Evolutionary conservation across 306 rosid genomes (phyloP).

Genomic region (Neltuma alba): DNA sequence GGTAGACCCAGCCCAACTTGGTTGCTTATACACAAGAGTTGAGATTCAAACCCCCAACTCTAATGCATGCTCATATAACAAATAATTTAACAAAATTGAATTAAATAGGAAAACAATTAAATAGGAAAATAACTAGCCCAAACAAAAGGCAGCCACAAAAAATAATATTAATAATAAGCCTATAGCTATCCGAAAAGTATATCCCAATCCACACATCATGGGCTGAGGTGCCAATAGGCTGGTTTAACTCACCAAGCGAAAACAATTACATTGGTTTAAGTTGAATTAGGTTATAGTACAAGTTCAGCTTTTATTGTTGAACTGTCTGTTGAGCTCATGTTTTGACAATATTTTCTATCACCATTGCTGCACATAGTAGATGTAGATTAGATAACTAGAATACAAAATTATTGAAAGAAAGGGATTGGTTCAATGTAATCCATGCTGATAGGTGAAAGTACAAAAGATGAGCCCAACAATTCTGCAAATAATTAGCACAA

Average conservation of each 20-base stretch:
- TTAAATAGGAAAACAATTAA: background rate
- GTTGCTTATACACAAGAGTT: background rate
- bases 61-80: background rate
- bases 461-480: background rate
- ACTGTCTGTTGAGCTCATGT: background rate
- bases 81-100: background rate
- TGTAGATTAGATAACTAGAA: constrained; percentile 6
- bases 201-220: background rate
- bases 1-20: too few relatives aligned
- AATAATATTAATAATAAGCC: background rate
- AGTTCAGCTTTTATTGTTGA: background rate
- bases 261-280: background rate
- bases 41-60: background rate
- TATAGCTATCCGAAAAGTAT: background rate
- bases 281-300: background rate
- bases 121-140: too few relatives aligned
- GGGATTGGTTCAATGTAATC: constrained; percentile 16
- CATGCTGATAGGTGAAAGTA: constrained; percentile 14
- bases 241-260: background rate
- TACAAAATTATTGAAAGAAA: constrained; percentile 7
- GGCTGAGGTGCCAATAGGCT: background rate
- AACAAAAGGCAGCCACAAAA: background rate
- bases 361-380: background rate
- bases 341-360: background rate
- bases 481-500: constrained; percentile 11